These are phyloP conservation scores for Xerocomus alliaceus DNA, from an alignment of 1,284 basidiomycete genomes.

Conservation along the genomic window DNA sequence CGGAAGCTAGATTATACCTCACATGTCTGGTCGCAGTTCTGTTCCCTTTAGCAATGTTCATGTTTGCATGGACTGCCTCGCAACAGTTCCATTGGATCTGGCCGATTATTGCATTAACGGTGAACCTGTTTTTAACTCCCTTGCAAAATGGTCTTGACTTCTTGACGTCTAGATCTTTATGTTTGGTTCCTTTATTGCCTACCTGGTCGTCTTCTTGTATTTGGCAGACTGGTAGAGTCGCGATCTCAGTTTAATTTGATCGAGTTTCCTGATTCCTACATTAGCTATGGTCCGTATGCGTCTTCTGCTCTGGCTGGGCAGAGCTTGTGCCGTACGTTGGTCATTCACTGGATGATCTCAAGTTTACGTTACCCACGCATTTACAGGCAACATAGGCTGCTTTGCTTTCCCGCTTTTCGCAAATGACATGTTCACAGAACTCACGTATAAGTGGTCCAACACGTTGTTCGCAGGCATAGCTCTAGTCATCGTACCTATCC, in stretches of 20 bases:
- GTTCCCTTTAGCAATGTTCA: background rate
- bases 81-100: background rate
- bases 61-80: background rate
- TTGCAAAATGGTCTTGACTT: background rate
- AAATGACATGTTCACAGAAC: conserved; percentile 60
- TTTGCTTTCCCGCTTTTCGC: conserved; percentile 71
- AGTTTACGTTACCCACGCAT: background rate
- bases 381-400: conserved; percentile 61
- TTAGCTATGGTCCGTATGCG: conserved; percentile 72
- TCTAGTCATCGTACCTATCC: conserved; percentile 65
- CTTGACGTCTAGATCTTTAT: conserved; percentile 44
- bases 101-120: background rate
- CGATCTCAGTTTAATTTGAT: background rate
- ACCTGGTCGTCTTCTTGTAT: background rate
- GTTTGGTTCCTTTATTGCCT: conserved; percentile 47
- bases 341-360: background rate
- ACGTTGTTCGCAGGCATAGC: conserved; percentile 64
- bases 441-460: conserved; percentile 62
- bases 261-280: background rate
- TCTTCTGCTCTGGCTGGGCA: conserved; percentile 80
- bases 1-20: background rate
- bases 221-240: background rate
- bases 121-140: background rate
- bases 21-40: background rate
- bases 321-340: conserved; percentile 64